phyloP scores from a whole-genome alignment of 305 asterid genomes.

The Stenogyne calaminthoides region DNA sequence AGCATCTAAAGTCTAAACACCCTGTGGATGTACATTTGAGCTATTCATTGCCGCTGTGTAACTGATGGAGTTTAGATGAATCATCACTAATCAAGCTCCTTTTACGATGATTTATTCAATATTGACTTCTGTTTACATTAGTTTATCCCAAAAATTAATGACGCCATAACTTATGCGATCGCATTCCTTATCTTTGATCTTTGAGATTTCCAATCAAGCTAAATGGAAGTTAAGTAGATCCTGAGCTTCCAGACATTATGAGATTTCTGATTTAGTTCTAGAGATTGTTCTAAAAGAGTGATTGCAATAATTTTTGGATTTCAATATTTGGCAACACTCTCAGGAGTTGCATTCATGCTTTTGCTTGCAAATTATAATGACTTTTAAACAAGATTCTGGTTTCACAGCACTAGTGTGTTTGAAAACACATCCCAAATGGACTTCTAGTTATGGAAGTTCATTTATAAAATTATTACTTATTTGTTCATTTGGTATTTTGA shows the following conservation, averaged over 20 bases:
- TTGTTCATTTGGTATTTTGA: not conserved
- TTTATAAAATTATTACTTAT: not conserved
- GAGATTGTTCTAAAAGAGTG: not conserved
- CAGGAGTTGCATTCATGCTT: not conserved
- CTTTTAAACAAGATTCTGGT: not conserved
- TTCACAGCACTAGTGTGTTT: not conserved
- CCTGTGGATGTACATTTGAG: conserved; percentile 1
- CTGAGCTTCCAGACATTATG: not conserved
- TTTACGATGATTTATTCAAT: not conserved
- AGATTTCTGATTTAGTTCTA: not conserved
- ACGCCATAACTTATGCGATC: not conserved
- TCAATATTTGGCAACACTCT: not conserved
- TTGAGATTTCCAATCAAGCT: not conserved
- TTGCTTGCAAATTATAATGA: conserved; percentile 4
- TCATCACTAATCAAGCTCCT: not conserved
- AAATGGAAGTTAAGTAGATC: not conserved
- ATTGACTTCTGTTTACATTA: not conserved
- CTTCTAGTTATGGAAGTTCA: not conserved
- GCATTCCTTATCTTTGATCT: not conserved
- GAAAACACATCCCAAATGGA: not conserved
- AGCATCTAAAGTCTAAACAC: not conserved
- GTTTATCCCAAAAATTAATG: not conserved
- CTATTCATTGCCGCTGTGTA: not conserved
- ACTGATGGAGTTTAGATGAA: not conserved
- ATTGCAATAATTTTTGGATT: too few relatives aligned